Conservation (phyloP, 2,329 filamentous ascomycete genomes). For the Ciborinia camelliae region DNA sequence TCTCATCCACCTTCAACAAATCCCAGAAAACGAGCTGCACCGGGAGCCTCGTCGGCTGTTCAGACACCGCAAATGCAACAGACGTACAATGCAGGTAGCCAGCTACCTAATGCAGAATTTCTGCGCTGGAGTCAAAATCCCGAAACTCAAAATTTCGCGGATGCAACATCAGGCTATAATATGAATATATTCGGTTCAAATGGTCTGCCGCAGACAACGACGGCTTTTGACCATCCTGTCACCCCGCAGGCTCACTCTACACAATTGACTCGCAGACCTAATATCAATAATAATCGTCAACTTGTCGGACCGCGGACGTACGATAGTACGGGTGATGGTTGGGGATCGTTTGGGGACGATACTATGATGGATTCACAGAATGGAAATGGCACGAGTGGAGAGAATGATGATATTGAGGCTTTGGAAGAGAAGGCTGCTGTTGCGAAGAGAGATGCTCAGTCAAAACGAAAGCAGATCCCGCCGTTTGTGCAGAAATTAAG, state of each 20-base stretch:
- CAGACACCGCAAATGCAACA: constrained; percentile 52
- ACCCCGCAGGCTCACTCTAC: constrained; percentile 30
- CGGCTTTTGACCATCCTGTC: constrained; percentile 29
- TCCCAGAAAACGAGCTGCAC: constrained; percentile 69
- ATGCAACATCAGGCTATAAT: constrained; percentile 35
- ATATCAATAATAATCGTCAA: constrained; percentile 31
- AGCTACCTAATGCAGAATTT: constrained; percentile 50
- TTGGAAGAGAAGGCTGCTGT: constrained; percentile 75
- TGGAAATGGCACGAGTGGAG: constrained; percentile 43
- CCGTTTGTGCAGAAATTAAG: constrained; percentile 97
- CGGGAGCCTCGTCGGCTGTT: constrained; percentile 63
- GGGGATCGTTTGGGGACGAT: constrained; percentile 43
- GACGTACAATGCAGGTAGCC: constrained; percentile 44
- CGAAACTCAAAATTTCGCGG: constrained; percentile 39
- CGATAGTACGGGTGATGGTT: constrained; percentile 37
- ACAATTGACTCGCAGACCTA: constrained; percentile 37
- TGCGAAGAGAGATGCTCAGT: constrained; percentile 82
- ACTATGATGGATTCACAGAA: constrained; percentile 32
- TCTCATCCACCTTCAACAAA: constrained; percentile 43
- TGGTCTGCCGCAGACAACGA: constrained; percentile 24
- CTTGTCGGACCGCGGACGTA: constrained; percentile 33
- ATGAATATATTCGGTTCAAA: constrained; percentile 28
- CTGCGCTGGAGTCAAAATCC: constrained; percentile 49
- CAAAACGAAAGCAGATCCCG: constrained; percentile 91
- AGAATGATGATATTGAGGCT: constrained; percentile 71